phyloP scores from a whole-genome alignment of 164 flowering plant species.

The Saururus chinensis region DNA sequence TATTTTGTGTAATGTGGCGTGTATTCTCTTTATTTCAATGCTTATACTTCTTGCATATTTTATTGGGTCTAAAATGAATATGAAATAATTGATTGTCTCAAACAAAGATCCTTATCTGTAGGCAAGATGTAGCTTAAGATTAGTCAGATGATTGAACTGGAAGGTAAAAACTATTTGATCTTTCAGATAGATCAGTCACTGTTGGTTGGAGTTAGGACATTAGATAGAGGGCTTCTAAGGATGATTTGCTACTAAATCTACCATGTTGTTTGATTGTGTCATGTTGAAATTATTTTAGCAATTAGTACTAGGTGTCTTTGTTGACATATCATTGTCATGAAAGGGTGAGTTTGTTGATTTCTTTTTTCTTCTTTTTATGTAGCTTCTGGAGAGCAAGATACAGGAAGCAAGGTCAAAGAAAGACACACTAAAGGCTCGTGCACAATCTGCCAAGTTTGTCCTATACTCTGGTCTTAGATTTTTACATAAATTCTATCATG shows the following conservation, averaged over 20 bases:
- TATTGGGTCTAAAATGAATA: too few relatives aligned
- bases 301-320: background rate
- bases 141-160: too few relatives aligned
- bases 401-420: conserved; percentile 92
- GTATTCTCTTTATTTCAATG: too few relatives aligned
- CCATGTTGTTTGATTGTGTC: too few relatives aligned
- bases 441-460: conserved; percentile 94
- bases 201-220: too few relatives aligned
- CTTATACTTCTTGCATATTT: too few relatives aligned
- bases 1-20: too few relatives aligned
- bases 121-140: too few relatives aligned
- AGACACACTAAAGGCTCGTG: conserved; percentile 94
- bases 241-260: background rate
- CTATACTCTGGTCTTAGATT: background rate
- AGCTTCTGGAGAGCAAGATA: conserved; percentile 97
- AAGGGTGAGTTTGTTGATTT: background rate
- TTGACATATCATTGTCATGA: background rate
- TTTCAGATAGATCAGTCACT: too few relatives aligned
- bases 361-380: conserved; percentile 9
- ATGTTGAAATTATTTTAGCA: background rate
- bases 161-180: too few relatives aligned
- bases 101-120: too few relatives aligned
- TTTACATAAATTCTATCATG: background rate
- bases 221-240: background rate
- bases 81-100: too few relatives aligned